Percentiles rank a stretch among this genome's conserved stretches.
These are phyloP conservation scores for Taphrina sp. DNA, from an alignment of 1,139 yeast species.

Conservation along the genomic window DNA sequence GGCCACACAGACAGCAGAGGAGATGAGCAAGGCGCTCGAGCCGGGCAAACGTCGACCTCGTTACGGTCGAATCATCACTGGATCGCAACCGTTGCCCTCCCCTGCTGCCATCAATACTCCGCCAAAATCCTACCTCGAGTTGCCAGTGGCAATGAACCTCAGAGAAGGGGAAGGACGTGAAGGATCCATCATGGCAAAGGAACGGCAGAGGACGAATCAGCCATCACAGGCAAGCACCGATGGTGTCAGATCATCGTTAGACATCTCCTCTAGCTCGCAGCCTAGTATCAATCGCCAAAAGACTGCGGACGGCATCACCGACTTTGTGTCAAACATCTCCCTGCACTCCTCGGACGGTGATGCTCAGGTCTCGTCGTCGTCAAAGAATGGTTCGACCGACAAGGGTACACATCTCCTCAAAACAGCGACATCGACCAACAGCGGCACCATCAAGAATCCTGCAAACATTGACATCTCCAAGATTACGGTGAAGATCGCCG, in stretches of 20 bases:
- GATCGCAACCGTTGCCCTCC: constrained; percentile 81
- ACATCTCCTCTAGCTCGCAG: neutral
- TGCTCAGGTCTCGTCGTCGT: neutral
- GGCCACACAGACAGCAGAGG: constrained; percentile 44
- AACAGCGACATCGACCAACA: neutral
- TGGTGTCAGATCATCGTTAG: constrained; percentile 2
- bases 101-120: constrained; percentile 22
- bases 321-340: constrained; percentile 20
- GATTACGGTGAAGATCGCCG: constrained; percentile 69
- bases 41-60: constrained; percentile 54
- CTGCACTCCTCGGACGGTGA: neutral
- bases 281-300: constrained; percentile 7
- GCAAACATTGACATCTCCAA: constrained; percentile 9
- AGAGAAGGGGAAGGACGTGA: constrained; percentile 27
- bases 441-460: constrained; percentile 4
- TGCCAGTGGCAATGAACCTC: neutral
- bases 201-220: constrained; percentile 14
- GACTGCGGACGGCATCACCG: constrained; percentile 25
- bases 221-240: neutral
- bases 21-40: constrained; percentile 36
- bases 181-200: constrained; percentile 26
- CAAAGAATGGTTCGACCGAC: neutral
- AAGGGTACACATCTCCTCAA: constrained; percentile 9
- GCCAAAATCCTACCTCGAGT: constrained; percentile 1
- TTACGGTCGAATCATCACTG: constrained; percentile 75